Evolutionary conservation across 163 green algal genomes (phyloP).

Genomic region (Volvox carteri): DNA sequence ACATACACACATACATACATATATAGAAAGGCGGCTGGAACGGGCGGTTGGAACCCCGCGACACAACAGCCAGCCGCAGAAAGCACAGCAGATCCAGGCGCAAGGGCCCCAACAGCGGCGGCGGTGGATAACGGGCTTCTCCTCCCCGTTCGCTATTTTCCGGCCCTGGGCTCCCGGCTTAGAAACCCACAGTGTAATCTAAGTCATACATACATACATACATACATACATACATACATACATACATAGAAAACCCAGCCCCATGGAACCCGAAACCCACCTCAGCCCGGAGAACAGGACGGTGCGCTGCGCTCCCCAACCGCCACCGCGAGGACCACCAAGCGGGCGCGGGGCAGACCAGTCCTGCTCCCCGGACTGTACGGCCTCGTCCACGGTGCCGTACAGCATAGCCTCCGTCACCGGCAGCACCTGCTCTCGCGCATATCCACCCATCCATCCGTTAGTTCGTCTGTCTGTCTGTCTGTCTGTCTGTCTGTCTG

Average conservation of each 20-base stretch:
- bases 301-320: slow-evolving; percentile 68
- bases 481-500: no score
- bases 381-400: slow-evolving; percentile 57
- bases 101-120: no score
- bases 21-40: background rate
- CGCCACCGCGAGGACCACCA: slow-evolving; percentile 61
- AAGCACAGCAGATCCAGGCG: no score
- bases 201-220: background rate
- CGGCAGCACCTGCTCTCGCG: slow-evolving; percentile 56
- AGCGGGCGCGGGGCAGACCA: slow-evolving; percentile 64
- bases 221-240: background rate
- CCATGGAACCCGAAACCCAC: slow-evolving; percentile 39
- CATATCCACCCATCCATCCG: background rate
- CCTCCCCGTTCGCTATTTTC: no score
- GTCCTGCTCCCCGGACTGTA: slow-evolving; percentile 65
- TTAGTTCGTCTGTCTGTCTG: no score
- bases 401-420: slow-evolving; percentile 61
- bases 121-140: no score
- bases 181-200: no score
- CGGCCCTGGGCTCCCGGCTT: no score
- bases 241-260: background rate
- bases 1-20: background rate
- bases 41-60: no score
- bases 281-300: slow-evolving; percentile 75
- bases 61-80: no score